These are phyloP conservation scores for Hypocreales sp. DNA, from an alignment of 2,329 filamentous ascomycete species.

Conservation along the genomic window DNA sequence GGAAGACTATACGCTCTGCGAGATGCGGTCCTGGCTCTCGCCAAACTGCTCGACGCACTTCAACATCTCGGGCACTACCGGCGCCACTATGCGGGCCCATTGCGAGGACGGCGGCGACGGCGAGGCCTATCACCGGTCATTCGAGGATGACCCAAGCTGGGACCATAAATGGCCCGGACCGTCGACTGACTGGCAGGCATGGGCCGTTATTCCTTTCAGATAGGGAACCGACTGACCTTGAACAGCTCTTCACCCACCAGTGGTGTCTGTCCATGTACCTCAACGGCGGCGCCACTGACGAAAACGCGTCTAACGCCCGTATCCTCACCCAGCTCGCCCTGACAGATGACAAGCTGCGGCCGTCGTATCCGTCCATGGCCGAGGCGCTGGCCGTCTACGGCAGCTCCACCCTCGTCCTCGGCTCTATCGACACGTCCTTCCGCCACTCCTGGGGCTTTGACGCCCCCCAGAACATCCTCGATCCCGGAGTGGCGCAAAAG, in stretches of 20 bases:
- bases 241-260: slow-evolving; percentile 28
- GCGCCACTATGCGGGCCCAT: slow-evolving; percentile 41
- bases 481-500: slow-evolving; percentile 29
- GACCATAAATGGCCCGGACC: slow-evolving; percentile 14
- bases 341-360: slow-evolving; percentile 22
- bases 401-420: slow-evolving; percentile 48
- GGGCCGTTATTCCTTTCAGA: not conserved
- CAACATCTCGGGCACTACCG: slow-evolving; percentile 36
- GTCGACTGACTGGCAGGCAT: slow-evolving; percentile 32
- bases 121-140: slow-evolving; percentile 36
- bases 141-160: slow-evolving; percentile 9
- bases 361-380: slow-evolving; percentile 47
- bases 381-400: slow-evolving; percentile 60
- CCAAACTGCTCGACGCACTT: slow-evolving; percentile 51
- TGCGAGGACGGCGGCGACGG: slow-evolving; percentile 42
- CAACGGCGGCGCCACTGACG: slow-evolving; percentile 35
- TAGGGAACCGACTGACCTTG: slow-evolving; percentile 1
- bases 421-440: slow-evolving; percentile 44
- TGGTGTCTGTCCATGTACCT: slow-evolving; percentile 42
- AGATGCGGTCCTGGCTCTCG: slow-evolving; percentile 47
- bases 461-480: slow-evolving; percentile 16
- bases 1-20: slow-evolving; percentile 49
- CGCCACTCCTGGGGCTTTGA: slow-evolving; percentile 36
- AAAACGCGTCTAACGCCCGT: slow-evolving; percentile 42
- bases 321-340: slow-evolving; percentile 39